Evolutionary conservation across 2,329 filamentous ascomycete species (phyloP).

Genomic region (Pyrenophora teres): DNA sequence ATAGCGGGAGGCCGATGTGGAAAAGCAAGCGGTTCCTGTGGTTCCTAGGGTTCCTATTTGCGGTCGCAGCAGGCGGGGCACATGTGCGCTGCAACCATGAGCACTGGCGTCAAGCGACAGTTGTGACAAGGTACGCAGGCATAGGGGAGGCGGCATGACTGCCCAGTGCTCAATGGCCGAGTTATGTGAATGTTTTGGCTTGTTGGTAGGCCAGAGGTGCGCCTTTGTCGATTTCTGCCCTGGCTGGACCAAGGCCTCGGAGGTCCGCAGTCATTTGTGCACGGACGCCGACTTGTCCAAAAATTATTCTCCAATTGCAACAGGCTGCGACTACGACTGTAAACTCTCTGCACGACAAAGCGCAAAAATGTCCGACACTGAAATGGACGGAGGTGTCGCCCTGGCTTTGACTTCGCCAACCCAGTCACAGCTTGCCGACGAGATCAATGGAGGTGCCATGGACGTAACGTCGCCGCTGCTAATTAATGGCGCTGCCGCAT

Average conservation of each 20-base stretch:
- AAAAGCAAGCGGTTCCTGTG: slow-evolving; percentile 34
- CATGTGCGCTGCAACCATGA: slow-evolving; percentile 20
- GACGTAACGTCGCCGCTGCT: slow-evolving; percentile 30
- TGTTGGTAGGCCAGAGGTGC: too few relatives aligned
- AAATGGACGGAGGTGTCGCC: slow-evolving; percentile 40
- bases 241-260: slow-evolving; percentile 28
- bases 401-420: slow-evolving; percentile 27
- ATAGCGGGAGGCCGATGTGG: slow-evolving; percentile 40
- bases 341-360: background rate
- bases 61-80: slow-evolving; percentile 31
- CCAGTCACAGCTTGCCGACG: slow-evolving; percentile 34
- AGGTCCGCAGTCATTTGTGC: slow-evolving; percentile 28
- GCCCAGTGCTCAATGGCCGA: slow-evolving; percentile 29
- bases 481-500: slow-evolving; percentile 27
- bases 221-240: slow-evolving; percentile 15
- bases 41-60: slow-evolving; percentile 11
- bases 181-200: background rate
- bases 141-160: slow-evolving; percentile 41
- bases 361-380: slow-evolving; percentile 31
- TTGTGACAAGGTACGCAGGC: slow-evolving; percentile 40
- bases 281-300: slow-evolving; percentile 14
- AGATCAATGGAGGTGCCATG: slow-evolving; percentile 42
- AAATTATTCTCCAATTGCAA: slow-evolving; percentile 22
- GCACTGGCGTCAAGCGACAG: slow-evolving; percentile 35
- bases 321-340: background rate